Evolutionary conservation across 2,329 filamentous ascomycete species (phyloP), one percentile per base, ranked within the genome.

Genomic region (Fusarium sp.): DNA sequence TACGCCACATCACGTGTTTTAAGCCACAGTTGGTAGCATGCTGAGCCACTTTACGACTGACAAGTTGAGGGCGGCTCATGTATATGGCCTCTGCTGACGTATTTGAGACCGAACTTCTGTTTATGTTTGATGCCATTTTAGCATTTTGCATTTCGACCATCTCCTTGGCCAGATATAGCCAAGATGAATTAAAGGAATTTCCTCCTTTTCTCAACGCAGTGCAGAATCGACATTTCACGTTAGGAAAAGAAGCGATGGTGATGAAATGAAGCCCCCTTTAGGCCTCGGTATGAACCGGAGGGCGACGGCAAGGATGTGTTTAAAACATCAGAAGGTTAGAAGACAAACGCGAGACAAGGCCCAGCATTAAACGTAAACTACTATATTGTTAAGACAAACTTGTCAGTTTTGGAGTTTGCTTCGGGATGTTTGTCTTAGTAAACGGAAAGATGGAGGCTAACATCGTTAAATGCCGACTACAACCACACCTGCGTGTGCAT

Each of bases 371-470:
- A 19, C 31, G 25, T 45, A n/a, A 14, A 32, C n/a, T 33, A 42
- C 33, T 49, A 42, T 38, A 25, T 10, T 23, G 19, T 43, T 17
- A 15, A 36, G 19, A 37, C 37, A 42, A 53, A 45, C 43, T 49
- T 23, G 6, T 27, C 19, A 27, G 35, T n/a, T 45, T 41, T 38
- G 31, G 25, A 38, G 33, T 27, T 37, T 61, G 49, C 46, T 59
- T 65, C 42, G 46, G 44, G 31, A 37, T 54, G 32, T n/a, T n/a
- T 49, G 42, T 57, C 25, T 41, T 41, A 31, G 33, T 32, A 10
- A 54, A 42, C 55, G 63, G 65, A 57, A 65, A 63, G 49, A 69
- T 57, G 63, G 65, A 69, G 57, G 48, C 49, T 54, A 59, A 52
- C 33, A 15, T 38, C 27, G 32, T 46, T 29, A 25, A 37, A 55